Evolutionary conservation across 768 basidiomycete species (phyloP), one percentile per base, ranked within the genome.

Genomic region (Termitomyces sp.): DNA sequence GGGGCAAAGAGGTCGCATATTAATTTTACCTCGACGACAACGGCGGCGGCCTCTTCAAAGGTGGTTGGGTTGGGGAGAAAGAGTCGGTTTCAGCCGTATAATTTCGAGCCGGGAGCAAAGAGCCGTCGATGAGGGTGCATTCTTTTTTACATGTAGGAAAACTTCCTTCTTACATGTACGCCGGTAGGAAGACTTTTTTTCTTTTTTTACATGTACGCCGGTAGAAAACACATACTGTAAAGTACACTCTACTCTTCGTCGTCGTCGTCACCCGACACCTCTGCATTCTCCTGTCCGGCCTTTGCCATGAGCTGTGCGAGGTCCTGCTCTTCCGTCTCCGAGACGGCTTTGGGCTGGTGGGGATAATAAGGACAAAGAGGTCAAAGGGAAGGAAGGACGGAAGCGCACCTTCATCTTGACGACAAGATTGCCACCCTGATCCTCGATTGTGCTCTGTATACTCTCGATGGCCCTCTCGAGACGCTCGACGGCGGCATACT

Each of bases 331-430:
- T 99, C 97, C 5, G 91, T 92, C 71, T 98, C 97, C 25, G 92
- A 95, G 37, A 99, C 90, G 2, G 96, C 94, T 80, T 98, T 98
- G 59, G 97, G 97, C 94, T 97, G 63, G n/a, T n/a, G n/a, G n/a
- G n/a, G n/a, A n/a, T n/a, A n/a, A n/a, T n/a, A n/a, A n/a, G n/a
- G n/a, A n/a, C n/a, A n/a, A n/a, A n/a, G n/a, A n/a, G n/a, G n/a
- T n/a, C n/a, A n/a, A n/a, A n/a, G n/a, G n/a, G n/a, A 43, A n/a
- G 3, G 12, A 11, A 19, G 59, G 49, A 50, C 25, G 40, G 12
- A 8, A 3, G 32, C 75, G 44, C 59, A 91, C 95, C 85, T 92
- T 95, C 95, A 99, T 98, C 79, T 98, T 98, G 37, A 99, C 89
- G 32, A 90, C 79, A 57, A 98, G 77, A 46, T 82, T 85, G 2